Percentiles rank a stretch among this genome's conserved stretches.
Conservation (phyloP, 164 flowering plant species). For the Kalanchoe fedtschenkoi region DNA sequence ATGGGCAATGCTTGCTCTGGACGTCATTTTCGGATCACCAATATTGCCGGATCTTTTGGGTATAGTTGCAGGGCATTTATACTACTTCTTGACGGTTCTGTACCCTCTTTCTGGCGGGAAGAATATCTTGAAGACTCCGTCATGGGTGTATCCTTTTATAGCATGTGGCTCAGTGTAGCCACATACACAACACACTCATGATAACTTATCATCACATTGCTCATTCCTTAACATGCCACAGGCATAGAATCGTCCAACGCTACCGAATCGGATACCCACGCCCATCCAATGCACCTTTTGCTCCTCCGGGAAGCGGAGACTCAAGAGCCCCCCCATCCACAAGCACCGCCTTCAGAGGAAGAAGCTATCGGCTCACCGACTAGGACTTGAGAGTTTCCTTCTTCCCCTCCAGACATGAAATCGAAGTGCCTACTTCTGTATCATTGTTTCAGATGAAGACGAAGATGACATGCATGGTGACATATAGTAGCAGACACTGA, state of each 20-base stretch:
- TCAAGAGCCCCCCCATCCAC: not conserved
- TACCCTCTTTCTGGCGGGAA: constrained; percentile 87
- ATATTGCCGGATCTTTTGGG: constrained; percentile 73
- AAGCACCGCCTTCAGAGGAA: constrained; percentile 10
- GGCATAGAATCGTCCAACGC: constrained; percentile 9
- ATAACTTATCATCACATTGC: not conserved
- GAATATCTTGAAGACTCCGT: constrained; percentile 67
- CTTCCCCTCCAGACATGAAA: not conserved
- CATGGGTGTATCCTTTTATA: constrained; percentile 83
- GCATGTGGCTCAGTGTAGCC: not conserved
- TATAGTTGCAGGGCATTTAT: constrained; percentile 87
- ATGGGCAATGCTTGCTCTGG: constrained; percentile 94
- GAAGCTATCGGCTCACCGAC: constrained; percentile 11
- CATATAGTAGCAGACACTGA: not conserved
- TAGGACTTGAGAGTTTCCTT: not conserved
- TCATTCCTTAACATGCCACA: constrained; percentile 10
- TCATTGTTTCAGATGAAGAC: not conserved
- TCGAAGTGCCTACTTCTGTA: not conserved
- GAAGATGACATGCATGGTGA: not conserved
- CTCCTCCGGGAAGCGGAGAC: not conserved
- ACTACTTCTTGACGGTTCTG: constrained; percentile 85
- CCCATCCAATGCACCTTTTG: constrained; percentile 1
- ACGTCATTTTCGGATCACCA: constrained; percentile 83
- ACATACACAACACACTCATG: not conserved
- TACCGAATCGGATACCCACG: constrained; percentile 9